Base-by-base conservation (phyloP, 2,329 filamentous ascomycete genomes). In the Ophiocordyceps polyrhachis-furcata region DNA sequence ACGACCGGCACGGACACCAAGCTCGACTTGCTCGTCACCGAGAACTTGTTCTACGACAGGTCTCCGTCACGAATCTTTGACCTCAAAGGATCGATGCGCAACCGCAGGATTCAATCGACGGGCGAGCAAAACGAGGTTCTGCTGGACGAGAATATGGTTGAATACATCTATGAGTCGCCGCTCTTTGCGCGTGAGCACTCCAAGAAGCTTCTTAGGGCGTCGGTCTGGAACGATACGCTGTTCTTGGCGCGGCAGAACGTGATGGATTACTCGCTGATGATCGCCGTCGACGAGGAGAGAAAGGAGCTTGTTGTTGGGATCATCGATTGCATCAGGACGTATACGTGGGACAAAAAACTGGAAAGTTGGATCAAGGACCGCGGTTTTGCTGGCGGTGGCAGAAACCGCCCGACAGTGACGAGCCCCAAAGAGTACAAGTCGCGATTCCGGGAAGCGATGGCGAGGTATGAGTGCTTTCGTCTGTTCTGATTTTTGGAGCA, bases 261-360 rank as follows among this genome's bases (percentile, higher is more conserved):
- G 45, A 98, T 98, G 91, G 91, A 98, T 63, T 98, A 98, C 65
- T 91, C 83, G 21, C 73, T 98, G 41, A 98, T 98, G 91, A 88
- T 95, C 45, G 93, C 89, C 1, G 93, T 98, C 41, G 89, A 98
- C 55, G 91, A 95, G 59, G 71, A 73, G 35, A 76, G 79, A 50
- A 88, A 89, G 55, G 89, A 98, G 63, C 75, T 98, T 14, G 86
- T 96, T 14, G 88, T 98, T 2, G 91, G 91, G 5, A 96, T 98
- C 55, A 96, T 98, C 51, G 89, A 98, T 60, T 96, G 91, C 60
- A 96, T 98, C 52, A 79, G 91, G 45, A 98, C 91, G 0, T 98
- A 96, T 59, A 98, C 91, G 0, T 98, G 91, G 87, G 91, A 98
- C 67, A 98, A 98, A 71, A 95, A 95, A 59, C 74, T 98, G n/a